Evolutionary conservation across 345 rosid species (phyloP), one percentile per base, ranked within the genome.

Genomic region (Hibiscus tridactylites): DNA sequence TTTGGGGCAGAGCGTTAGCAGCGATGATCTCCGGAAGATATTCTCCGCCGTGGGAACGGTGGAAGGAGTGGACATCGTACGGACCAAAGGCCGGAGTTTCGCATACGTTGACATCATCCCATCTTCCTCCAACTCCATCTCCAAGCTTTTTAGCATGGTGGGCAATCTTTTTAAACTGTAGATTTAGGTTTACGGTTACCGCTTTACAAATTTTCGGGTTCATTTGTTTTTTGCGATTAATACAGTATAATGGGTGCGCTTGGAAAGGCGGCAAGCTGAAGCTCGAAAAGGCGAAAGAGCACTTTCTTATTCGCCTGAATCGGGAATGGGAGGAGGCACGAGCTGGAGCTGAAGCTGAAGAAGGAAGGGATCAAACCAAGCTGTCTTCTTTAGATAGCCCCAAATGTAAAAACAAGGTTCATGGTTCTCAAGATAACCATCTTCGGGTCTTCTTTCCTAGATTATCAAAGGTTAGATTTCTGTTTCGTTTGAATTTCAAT

Each of bases 31-130:
- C 31, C 76, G 46, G 35, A 85, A 78, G 67, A 78, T 86, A 7
- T 88, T 94, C 74, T 85, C 87, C 49, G 70, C 88, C 1, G 63
- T 84, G 74, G 97, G 96, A 15, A 64, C 26, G 4, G 84, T 89
- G 0, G 77, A 83, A 58, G 73, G 83, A 2, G 79, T 92, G 0
- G 91, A 92, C 2, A 83, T 95, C 28, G 73, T 90, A 19, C 82
- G 94, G 74, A 86, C 88, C 61, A 95, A 92, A 90, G 90, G 96
- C 71, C 97, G 98, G 61, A 81, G 97, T 81, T 88, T 95, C n/a
- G 99, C 92, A 35, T 90, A 89, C 70, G 75, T 91, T 60, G 88
- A 92, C 61, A 87, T 95, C 84, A 65, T 78, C 61, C 94, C 97
- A 0, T 78, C 88, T 12, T 81, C 90, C 3, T 54, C 49, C 7